Base-by-base conservation (phyloP, 2,329 filamentous ascomycete species). In the Colletotrichum trifolii region DNA sequence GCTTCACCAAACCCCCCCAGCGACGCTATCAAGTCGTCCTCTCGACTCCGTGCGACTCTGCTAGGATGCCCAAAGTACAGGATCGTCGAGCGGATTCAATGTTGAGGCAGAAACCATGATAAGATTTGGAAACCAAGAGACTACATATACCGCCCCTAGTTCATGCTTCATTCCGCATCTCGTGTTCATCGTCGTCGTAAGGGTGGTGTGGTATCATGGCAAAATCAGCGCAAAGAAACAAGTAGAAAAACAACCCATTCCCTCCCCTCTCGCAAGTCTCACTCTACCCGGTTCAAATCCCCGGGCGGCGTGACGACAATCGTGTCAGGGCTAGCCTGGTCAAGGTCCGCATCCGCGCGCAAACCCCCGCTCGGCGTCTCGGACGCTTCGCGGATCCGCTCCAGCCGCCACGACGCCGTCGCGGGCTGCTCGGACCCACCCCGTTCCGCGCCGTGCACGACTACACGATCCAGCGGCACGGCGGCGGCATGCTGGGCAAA, bases 391-490 rank as follows among this genome's bases (percentile, higher is more conserved):
- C 65, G 50, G 12, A 67, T 67, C 17, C 48, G 46, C 54, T 60
- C 56, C 2, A 67, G 61, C 0, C 65, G 55, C 65, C 65, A 67
- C 33, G 53, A 58, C 1, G 62, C 46, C 11, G 64, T 53, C 3
- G 52, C 25, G 25, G 25, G 25, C 25, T 25, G 25, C 25, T 25
- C 25, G 25, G 25, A 5, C 3, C 25, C 25, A 25, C 25, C 4
- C 25, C 25, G 25, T 25, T 4, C 25, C 25, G 25, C 25, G 4
- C 25, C 25, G 4, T 25, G 25, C 25, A 25, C 25, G 25, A 25
- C 25, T 25, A 77, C 72, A 1, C 74, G 73, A 52, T 78, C 74
- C 33, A 79, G 66, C 6, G 76, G 73, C 1, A 68, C 73, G 1
- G 71, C 73, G 8, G 65, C 68, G 3, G 74, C 69, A 25, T 71